Conservation (phyloP, 768 basidiomycete species). For the Serendipita sp. region DNA sequence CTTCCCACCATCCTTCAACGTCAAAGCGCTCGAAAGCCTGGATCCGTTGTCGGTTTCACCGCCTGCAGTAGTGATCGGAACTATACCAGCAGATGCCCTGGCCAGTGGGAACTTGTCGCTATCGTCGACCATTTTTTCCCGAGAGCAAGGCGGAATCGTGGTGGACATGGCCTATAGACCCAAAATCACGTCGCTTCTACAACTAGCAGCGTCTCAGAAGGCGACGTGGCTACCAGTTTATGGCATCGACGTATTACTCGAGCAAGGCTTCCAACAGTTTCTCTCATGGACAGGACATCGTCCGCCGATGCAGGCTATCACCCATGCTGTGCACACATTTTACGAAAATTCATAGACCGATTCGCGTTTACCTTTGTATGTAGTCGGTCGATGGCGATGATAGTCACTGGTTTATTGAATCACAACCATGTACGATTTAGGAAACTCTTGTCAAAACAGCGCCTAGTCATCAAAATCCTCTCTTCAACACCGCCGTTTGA, state of each 20-base stretch:
- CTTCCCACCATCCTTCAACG: conserved; percentile 46
- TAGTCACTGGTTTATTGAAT: too few species aligned
- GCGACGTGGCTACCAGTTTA: conserved; percentile 47
- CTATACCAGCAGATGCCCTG: conserved; percentile 60
- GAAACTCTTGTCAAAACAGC: too few species aligned
- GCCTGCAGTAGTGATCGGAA: conserved; percentile 70
- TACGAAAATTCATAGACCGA: conserved; percentile 7
- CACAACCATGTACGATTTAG: too few species aligned
- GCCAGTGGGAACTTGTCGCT: conserved; percentile 32
- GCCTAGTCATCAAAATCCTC: too few species aligned
- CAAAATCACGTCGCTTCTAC: conserved; percentile 61
- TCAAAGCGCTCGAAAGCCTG: conserved; percentile 43
- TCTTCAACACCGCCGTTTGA: too few species aligned
- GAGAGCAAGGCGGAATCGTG: conserved; percentile 45
- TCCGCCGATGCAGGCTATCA: conserved; percentile 15
- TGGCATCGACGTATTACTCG: conserved; percentile 71
- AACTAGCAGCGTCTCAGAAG: conserved; percentile 37
- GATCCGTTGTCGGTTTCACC: conserved; percentile 23
- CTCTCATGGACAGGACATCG: conserved; percentile 55
- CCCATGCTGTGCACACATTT: conserved; percentile 13
- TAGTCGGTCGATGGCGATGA: too few species aligned
- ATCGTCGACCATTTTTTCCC: conserved; percentile 38
- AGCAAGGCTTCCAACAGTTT: conserved; percentile 81
- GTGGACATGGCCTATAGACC: conserved; percentile 95
- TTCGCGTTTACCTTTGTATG: too few species aligned